Conservation (phyloP, 23 red algal genomes). For the Pyropia haitanensis region DNA sequence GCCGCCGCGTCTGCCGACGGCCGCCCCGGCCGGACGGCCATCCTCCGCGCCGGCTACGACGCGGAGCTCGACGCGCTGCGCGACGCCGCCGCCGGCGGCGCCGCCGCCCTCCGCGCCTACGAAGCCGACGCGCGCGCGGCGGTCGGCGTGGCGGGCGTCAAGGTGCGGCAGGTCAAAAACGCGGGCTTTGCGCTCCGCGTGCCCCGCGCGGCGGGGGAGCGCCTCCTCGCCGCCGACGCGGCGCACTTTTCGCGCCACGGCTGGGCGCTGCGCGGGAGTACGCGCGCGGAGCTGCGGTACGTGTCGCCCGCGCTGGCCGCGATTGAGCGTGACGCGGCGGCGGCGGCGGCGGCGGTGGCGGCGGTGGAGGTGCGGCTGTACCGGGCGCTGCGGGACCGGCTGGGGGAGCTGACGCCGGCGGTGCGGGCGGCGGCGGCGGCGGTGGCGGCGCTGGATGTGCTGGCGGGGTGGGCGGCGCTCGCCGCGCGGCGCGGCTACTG, state of each 20-base stretch:
- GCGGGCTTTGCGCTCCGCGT: constrained; percentile 44
- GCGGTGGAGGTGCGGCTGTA: constrained; percentile 45
- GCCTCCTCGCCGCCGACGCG: constrained; percentile 20
- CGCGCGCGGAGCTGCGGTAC: constrained; percentile 57
- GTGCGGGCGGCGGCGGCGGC: constrained; percentile 20
- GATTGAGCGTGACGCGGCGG: constrained; percentile 18
- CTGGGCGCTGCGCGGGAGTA: constrained; percentile 41
- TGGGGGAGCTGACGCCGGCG: constrained; percentile 23
- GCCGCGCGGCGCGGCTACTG: constrained; percentile 52
- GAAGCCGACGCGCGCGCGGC: constrained; percentile 47
- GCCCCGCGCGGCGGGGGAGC: constrained; percentile 38
- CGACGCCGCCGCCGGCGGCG: constrained; percentile 17
- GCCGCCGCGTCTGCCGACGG: constrained; percentile 25
- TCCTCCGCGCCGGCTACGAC: constrained; percentile 43
- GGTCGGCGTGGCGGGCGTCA: constrained; percentile 31
- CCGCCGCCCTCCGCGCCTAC: constrained; percentile 41
- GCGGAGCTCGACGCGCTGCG: constrained; percentile 58
- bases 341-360: constrained; percentile 27
- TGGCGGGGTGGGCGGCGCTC: constrained; percentile 69
- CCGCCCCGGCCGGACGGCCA: constrained; percentile 12
- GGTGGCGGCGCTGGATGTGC: constrained; percentile 81
- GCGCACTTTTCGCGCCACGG: constrained; percentile 31
- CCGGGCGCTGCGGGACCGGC: constrained; percentile 16
- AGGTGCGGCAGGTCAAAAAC: constrained; percentile 63
- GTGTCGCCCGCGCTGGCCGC: constrained; percentile 30